Conservation (phyloP, 768 basidiomycete species). For the Tricholoma furcatifolium region DNA sequence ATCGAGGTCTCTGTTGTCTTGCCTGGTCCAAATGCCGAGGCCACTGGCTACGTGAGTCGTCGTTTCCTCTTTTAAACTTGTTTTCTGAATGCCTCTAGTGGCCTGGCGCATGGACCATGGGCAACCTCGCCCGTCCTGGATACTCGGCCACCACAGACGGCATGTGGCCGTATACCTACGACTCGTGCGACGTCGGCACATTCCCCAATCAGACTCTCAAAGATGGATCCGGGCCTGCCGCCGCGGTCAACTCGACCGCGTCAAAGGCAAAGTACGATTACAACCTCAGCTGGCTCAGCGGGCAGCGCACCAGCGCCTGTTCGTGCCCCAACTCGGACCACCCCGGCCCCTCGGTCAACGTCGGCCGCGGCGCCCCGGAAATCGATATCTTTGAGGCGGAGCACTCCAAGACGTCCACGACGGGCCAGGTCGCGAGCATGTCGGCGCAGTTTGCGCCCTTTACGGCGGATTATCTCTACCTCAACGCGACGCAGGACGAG, state of each 20-base stretch:
- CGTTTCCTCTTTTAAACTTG: background rate
- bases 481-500: constrained; percentile 28
- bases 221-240: constrained; percentile 54
- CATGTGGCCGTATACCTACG: constrained; percentile 78
- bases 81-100: constrained; percentile 40
- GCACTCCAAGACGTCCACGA: constrained; percentile 43
- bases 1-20: constrained; percentile 66
- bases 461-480: constrained; percentile 39
- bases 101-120: constrained; percentile 92
- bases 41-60: constrained; percentile 45
- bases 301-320: constrained; percentile 70
- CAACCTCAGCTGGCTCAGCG: constrained; percentile 71
- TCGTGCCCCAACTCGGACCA: constrained; percentile 77
- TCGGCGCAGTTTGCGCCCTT: constrained; percentile 69
- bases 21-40: constrained; percentile 55
- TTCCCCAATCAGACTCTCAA: constrained; percentile 65
- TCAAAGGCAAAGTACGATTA: constrained; percentile 51
- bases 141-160: constrained; percentile 81
- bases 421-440: constrained; percentile 68
- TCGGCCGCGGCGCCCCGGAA: constrained; percentile 76
- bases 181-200: constrained; percentile 76
- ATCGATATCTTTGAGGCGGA: constrained; percentile 84
- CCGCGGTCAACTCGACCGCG: constrained; percentile 53
- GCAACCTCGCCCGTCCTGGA: constrained; percentile 82
- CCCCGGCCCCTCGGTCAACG: constrained; percentile 56